Evolutionary conservation across 2,329 filamentous ascomycete species (phyloP).

Genomic region (Apiospora malaysiana): DNA sequence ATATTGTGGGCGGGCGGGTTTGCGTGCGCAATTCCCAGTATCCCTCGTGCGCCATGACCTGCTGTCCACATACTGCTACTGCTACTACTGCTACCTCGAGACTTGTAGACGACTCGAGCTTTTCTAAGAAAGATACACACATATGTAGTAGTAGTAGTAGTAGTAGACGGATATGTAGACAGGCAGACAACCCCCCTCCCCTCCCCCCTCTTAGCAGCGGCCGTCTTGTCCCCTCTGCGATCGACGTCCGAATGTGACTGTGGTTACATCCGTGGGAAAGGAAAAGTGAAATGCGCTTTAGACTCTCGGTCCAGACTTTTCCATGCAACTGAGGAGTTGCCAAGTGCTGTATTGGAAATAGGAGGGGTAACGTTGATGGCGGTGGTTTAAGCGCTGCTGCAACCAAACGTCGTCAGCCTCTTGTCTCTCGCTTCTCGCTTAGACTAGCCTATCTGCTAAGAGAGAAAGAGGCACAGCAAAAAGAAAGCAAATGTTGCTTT

Average conservation of each 20-base stretch:
- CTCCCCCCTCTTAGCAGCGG: not conserved
- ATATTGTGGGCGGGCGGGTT: not conserved
- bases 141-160: too few species aligned
- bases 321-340: not conserved
- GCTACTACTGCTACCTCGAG: too few species aligned
- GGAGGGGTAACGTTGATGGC: not conserved
- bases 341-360: not conserved
- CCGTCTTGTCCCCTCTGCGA: not conserved
- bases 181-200: too few species aligned
- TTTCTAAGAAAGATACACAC: too few species aligned
- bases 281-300: not conserved
- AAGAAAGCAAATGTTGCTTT: not conserved
- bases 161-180: too few species aligned
- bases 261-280: not conserved
- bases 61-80: not conserved
- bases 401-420: not conserved
- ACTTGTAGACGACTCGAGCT: too few species aligned
- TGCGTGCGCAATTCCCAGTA: constrained; percentile 5
- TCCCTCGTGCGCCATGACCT: not conserved
- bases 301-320: not conserved
- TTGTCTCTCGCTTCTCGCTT: not conserved
- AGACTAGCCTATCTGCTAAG: not conserved
- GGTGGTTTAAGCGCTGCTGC: constrained; percentile 11
- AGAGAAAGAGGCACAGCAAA: not conserved
- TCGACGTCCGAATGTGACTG: constrained; percentile 8